Percentiles rank a stretch among this genome's conserved stretches.
These are phyloP conservation scores for Sporobolomyces roseus DNA, from an alignment of 768 basidiomycete species.

Conservation along the genomic window DNA sequence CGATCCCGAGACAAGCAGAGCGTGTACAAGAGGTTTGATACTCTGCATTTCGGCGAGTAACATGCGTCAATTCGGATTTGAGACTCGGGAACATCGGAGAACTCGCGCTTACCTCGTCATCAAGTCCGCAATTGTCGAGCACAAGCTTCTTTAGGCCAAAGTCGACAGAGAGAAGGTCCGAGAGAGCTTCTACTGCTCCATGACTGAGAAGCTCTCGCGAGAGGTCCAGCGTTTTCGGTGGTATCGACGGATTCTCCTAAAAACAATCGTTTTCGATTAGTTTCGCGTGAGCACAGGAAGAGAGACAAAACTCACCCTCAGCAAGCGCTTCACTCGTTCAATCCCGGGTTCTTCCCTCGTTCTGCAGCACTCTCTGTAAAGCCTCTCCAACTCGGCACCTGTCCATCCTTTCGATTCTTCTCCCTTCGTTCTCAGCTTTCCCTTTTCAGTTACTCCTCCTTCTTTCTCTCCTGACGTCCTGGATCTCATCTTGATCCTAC, in stretches of 20 bases:
- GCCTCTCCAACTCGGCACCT: conserved; percentile 73
- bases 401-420: conserved; percentile 60
- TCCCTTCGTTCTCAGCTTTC: conserved; percentile 80
- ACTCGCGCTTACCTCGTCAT: conserved; percentile 61
- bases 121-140: conserved; percentile 79
- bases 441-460: conserved; percentile 40
- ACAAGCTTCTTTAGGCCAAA: conserved; percentile 86
- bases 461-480: conserved; percentile 52
- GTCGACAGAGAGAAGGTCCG: conserved; percentile 86
- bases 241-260: conserved; percentile 50
- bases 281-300: not conserved
- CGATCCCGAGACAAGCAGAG: conserved; percentile 74
- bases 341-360: conserved; percentile 48
- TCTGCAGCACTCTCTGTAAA: conserved; percentile 46
- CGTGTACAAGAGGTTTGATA: conserved; percentile 83
- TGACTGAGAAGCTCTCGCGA: conserved; percentile 70
- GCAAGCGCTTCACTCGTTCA: conserved; percentile 38
- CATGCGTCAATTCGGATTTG: too few relatives aligned
- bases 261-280: conserved; percentile 49
- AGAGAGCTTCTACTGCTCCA: conserved; percentile 69
- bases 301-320: conserved; percentile 23
- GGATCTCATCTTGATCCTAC: conserved; percentile 47
- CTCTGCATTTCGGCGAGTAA: conserved; percentile 53
- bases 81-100: not conserved
- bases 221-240: conserved; percentile 70